Conservation (phyloP, 2,329 filamentous ascomycete genomes). For the Trichoderma koningii region DNA sequence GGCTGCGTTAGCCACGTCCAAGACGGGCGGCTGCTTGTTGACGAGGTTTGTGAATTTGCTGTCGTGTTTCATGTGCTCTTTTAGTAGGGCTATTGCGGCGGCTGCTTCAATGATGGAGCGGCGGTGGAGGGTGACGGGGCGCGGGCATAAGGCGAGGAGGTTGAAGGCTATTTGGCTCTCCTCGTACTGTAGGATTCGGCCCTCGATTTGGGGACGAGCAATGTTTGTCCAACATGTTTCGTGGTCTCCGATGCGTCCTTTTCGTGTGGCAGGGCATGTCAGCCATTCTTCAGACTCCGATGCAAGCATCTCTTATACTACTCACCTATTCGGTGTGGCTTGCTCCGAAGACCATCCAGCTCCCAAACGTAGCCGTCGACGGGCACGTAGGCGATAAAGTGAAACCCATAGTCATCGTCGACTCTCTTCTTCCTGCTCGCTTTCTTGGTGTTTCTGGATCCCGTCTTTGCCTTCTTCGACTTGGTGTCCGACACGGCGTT, state of each 20-base stretch:
- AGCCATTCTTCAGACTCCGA: neutral
- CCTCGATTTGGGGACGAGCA: conserved; percentile 64
- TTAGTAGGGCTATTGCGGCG: conserved; percentile 44
- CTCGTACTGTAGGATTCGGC: conserved; percentile 67
- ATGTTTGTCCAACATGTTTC: conserved; percentile 64
- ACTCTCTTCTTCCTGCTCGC: conserved; percentile 45
- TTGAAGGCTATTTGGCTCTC: conserved; percentile 72
- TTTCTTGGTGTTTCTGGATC: conserved; percentile 42
- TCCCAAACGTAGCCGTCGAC: conserved; percentile 77
- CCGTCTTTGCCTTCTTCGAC: conserved; percentile 41
- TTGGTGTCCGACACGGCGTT: conserved; percentile 52
- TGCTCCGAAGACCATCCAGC: conserved; percentile 78
- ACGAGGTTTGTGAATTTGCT: conserved; percentile 32
- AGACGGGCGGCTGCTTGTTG: conserved; percentile 30
- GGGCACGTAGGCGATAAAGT: conserved; percentile 89
- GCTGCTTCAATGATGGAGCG: conserved; percentile 50
- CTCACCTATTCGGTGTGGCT: conserved; percentile 55
- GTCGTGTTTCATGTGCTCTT: conserved; percentile 36
- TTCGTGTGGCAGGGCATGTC: neutral
- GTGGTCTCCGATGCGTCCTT: conserved; percentile 31
- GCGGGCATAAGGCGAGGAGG: conserved; percentile 72
- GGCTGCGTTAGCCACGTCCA: conserved; percentile 32
- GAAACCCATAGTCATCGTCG: conserved; percentile 67
- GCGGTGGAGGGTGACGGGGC: conserved; percentile 57
- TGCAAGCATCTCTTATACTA: neutral